Evolutionary conservation across 1,284 basidiomycete genomes (phyloP).

Genomic region (Volvariella volvacea): DNA sequence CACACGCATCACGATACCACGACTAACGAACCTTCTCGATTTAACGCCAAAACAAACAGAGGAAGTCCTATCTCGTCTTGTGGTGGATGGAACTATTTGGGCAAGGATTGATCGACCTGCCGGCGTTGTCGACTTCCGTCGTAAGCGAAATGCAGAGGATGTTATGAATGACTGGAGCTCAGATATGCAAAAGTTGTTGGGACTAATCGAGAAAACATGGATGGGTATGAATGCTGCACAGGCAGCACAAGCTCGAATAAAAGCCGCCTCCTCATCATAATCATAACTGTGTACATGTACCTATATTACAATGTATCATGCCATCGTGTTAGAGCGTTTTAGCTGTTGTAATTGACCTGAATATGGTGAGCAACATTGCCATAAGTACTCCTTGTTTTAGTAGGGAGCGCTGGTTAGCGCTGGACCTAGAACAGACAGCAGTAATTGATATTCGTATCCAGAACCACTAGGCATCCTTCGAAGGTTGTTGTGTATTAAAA

Average conservation of each 20-base stretch:
- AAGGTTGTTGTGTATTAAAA: too few relatives aligned
- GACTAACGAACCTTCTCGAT: constrained; percentile 86
- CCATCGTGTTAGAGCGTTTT: not conserved
- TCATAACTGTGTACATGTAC: constrained; percentile 14
- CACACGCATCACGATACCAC: constrained; percentile 81
- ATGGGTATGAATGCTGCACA: constrained; percentile 86
- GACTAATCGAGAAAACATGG: constrained; percentile 81
- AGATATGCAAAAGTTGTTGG: constrained; percentile 87
- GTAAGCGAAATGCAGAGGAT: constrained; percentile 75
- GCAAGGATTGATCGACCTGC: constrained; percentile 92
- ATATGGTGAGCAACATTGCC: too few relatives aligned
- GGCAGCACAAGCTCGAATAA: constrained; percentile 66
- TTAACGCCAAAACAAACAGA: constrained; percentile 81
- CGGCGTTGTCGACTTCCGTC: constrained; percentile 84
- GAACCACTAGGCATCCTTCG: too few relatives aligned
- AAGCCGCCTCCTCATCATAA: constrained; percentile 20
- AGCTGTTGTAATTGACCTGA: too few relatives aligned
- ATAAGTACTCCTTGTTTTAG: too few relatives aligned
- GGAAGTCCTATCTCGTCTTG: constrained; percentile 81
- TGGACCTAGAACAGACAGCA: too few relatives aligned
- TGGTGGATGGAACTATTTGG: constrained; percentile 88
- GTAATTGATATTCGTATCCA: too few relatives aligned
- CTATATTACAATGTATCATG: constrained; percentile 11
- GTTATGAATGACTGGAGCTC: constrained; percentile 96
- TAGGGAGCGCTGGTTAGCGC: too few relatives aligned